Evolutionary conservation across 176 grass and related monocot species (phyloP).

Genomic region (Musa schizocarpa): DNA sequence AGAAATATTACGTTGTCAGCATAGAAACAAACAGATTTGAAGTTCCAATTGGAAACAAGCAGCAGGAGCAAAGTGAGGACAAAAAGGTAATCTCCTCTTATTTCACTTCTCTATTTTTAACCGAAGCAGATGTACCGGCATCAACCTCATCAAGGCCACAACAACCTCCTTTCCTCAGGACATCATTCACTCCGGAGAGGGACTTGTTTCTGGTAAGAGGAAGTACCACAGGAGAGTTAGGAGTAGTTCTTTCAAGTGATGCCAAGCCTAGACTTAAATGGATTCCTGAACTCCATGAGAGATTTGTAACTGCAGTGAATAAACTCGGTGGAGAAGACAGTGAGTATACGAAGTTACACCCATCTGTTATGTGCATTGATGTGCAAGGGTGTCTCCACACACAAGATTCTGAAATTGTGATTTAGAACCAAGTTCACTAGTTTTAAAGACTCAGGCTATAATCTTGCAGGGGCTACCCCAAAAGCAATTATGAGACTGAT

Average conservation of each 20-base stretch:
- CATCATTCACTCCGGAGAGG: constrained; percentile 43
- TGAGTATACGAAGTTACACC: constrained; percentile 27
- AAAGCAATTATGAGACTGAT: constrained; percentile 88
- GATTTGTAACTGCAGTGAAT: constrained; percentile 62
- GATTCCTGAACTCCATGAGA: constrained; percentile 83
- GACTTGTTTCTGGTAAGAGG: constrained; percentile 42
- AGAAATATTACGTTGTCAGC: neutral
- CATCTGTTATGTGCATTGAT: neutral
- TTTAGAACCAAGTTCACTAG: neutral
- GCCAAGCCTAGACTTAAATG: constrained; percentile 89
- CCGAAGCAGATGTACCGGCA: constrained; percentile 76
- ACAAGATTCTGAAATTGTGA: constrained; percentile 3
- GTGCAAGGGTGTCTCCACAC: neutral
- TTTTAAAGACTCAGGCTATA: neutral
- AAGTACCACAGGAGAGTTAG: constrained; percentile 52
- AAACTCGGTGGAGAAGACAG: constrained; percentile 87
- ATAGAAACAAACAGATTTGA: neutral
- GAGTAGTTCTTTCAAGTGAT: constrained; percentile 82
- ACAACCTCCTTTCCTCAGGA: constrained; percentile 48
- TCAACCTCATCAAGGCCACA: constrained; percentile 35
- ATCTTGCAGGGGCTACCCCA: constrained; percentile 69
- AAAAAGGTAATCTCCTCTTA: constrained; percentile 1
- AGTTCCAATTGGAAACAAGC: neutral
- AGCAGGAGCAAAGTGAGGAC: neutral
- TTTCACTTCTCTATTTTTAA: neutral